A percentile compares a stretch with the other conserved stretches of the same genome.
These are phyloP conservation scores for Remersonia thermophila DNA, from an alignment of 2,329 filamentous ascomycete genomes.

Conservation along the genomic window DNA sequence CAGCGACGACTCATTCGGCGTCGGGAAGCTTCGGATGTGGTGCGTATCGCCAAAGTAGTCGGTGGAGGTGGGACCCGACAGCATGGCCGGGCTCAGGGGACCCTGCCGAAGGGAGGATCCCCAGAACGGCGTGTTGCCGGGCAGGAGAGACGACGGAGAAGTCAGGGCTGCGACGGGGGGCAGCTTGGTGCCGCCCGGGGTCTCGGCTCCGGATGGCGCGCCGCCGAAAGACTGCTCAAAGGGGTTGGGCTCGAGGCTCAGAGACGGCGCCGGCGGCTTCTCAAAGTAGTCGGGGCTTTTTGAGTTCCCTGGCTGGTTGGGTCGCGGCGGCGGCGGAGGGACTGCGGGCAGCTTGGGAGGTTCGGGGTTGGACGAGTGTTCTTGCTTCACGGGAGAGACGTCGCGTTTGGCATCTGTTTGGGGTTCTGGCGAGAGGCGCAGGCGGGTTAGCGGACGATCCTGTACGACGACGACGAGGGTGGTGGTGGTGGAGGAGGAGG, in stretches of 20 bases:
- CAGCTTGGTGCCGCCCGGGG: conserved; percentile 70
- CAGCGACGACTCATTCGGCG: conserved; percentile 90
- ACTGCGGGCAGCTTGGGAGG: conserved; percentile 54
- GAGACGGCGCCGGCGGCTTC: conserved; percentile 35
- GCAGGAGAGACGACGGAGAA: conserved; percentile 71
- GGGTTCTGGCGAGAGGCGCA: conserved; percentile 7
- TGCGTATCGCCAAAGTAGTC: conserved; percentile 83
- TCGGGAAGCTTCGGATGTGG: conserved; percentile 74
- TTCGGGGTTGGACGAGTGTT: conserved; percentile 43
- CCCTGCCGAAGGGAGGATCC: conserved; percentile 78
- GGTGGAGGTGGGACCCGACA: conserved; percentile 62
- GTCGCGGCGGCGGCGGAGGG: conserved; percentile 57
- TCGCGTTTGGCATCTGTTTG: conserved; percentile 25
- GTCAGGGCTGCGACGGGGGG: conserved; percentile 85
- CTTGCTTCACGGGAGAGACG: conserved; percentile 31
- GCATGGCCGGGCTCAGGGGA: conserved; percentile 92
- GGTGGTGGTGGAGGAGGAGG: too few species aligned
- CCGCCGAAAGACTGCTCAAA: conserved; percentile 87
- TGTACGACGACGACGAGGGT: too few species aligned
- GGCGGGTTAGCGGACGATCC: conserved; percentile 11
- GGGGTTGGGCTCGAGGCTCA: conserved; percentile 82
- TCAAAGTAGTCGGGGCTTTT: conserved; percentile 61
- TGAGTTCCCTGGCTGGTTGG: conserved; percentile 26
- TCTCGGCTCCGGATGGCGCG: conserved; percentile 47
- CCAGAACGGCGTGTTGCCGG: conserved; percentile 68